Base-by-base conservation (phyloP, 768 basidiomycete genomes). In the Grammothele lineata region DNA sequence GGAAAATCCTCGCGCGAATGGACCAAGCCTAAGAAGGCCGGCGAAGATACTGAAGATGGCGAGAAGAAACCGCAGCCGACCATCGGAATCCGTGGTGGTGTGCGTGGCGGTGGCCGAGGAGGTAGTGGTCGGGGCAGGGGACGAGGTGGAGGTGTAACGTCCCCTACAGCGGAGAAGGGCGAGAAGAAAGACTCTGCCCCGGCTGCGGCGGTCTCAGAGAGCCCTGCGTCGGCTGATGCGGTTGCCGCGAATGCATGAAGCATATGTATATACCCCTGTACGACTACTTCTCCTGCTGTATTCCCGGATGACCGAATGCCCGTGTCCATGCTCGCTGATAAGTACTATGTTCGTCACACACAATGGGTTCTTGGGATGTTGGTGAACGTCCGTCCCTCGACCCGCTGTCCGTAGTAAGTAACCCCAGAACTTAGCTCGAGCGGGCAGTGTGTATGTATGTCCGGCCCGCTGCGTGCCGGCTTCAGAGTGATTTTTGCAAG, bases 1-100 rank as follows among this genome's bases (percentile, higher is more conserved):
- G 85, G 80, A 17, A 92, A 92, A 57, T 63, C 60, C 25, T 34
- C 53, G 32, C 50, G 53, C 18, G 63, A 61, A 23, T 54, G 57
- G 38, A 54, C 56, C 49, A 52, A 54, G 32, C 38, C 45, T 14
- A 46, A 43, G 23, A 51, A 52, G 33, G 18, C 40, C 4, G 39
- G 21, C 11, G 57, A 53, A 11, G 41, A 45, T 15, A 34, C 39
- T 4, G 59, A 56, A 30, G 43, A 45, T 26, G 49, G 43, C 15
- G 48, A 50, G 15, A 51, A 45, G 32, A 55, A 54, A 18, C 44
- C 52, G 8, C 35, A 25, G 10, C 47, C 40, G 22, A 55, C 48
- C 10, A 58, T 59, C 37, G 57, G 56, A 25, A 60, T 62, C 37
- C 60, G 62, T 26, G 62, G 62, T 30, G 57, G 47, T 10, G 46